phyloP scores from a whole-genome alignment of 2,329 filamentous ascomycete genomes.

The Zymoseptoria pseudotritici region DNA sequence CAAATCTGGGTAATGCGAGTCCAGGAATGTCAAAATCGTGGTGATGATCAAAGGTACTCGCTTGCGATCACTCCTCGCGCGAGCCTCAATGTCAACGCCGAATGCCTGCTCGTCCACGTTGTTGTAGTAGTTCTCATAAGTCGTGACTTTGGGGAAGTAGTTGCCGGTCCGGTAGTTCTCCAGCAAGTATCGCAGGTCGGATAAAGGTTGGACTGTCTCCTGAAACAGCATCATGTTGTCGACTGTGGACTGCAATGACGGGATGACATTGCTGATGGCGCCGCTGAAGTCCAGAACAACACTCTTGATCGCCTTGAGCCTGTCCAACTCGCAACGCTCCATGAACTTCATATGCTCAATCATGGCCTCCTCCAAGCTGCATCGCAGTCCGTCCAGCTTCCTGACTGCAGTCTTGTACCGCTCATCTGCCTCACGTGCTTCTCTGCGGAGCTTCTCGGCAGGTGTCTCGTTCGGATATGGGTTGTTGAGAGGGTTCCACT shows the following conservation, averaged over 20 bases:
- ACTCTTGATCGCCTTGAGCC: constrained; percentile 95
- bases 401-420: constrained; percentile 82
- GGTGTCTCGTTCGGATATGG: constrained; percentile 90
- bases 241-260: constrained; percentile 86
- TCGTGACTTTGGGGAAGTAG: constrained; percentile 81
- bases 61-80: constrained; percentile 89
- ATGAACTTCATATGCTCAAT: constrained; percentile 89
- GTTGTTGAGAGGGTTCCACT: constrained; percentile 90
- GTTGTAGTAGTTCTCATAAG: constrained; percentile 99
- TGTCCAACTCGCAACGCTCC: constrained; percentile 92
- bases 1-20: constrained; percentile 93
- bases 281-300: constrained; percentile 97
- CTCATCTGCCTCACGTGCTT: constrained; percentile 84
- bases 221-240: constrained; percentile 99
- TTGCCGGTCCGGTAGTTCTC: constrained; percentile 95
- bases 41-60: constrained; percentile 89
- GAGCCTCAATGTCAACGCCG: constrained; percentile 92
- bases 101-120: constrained; percentile 96
- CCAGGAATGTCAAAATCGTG: constrained; percentile 85
- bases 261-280: constrained; percentile 95
- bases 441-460: constrained; percentile 73
- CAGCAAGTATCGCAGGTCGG: constrained; percentile 84
- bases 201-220: constrained; percentile 90
- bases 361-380: constrained; percentile 92
- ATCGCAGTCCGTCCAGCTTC: constrained; percentile 83